Base-by-base conservation (phyloP, 805 yeast species). In the Candida suzukii region DNA sequence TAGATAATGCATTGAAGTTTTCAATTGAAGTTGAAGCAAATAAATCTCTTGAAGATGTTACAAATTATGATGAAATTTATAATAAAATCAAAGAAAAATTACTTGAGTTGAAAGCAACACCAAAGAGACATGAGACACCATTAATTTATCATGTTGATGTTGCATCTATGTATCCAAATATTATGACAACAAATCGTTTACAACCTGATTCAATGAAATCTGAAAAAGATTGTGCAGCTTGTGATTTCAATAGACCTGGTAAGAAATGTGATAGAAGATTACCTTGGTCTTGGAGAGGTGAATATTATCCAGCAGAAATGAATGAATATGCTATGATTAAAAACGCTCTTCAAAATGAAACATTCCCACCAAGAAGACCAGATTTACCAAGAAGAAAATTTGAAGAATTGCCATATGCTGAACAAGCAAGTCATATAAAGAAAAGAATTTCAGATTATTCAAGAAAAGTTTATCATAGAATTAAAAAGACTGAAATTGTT, bases 281-380 rank as follows among this genome's bases (percentile, higher is more conserved):
- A 41, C 85, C 90, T 0, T 93, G 99, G 99, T 74, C 95, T 7
- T 93, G 99, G 98, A 79, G 99, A 68, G 99, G 98, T 40, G 99
- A 93, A 53, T 95, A 71, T 53, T 84, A 71, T 49, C 98, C 99
- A 0, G 88, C 97, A 0, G 82, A 86, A 57, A 80, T 78, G 75
- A 88, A 83, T 54, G 99, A 93, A 54, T 91, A 93, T 58, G 76
- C 80, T 44, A 84, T 88, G 95, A 80, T 93, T 32, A 86, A 84
- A 57, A 72, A 91, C 54, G 83, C 95, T 1, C 63, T 91, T 31
- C 85, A 83, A 47, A 77, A 74, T 49, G 98, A 91, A 58, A 67
- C 73, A 1, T 88, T 88, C 52, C 87, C 91, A 0, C 75, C 80
- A 16, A 64, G 70, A 35, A 71, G 63, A 44, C 74, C 80, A 0